Evolutionary conservation across 257 asterid genomes (phyloP).

Genomic region (Henckelia pumila): DNA sequence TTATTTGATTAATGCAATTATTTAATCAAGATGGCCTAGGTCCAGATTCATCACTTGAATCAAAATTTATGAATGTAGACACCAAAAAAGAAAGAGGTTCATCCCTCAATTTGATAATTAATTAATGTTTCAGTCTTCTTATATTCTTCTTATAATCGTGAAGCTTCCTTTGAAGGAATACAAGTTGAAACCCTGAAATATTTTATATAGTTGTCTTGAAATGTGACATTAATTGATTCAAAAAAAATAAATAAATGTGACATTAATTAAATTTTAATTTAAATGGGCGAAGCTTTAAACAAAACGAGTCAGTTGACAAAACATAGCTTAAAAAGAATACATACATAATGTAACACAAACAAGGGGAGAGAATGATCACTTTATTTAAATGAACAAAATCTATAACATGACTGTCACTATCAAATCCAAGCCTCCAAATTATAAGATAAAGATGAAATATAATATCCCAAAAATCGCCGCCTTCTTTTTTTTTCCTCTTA

Average conservation of each 20-base stretch:
- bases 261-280: no score
- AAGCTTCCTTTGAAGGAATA: not conserved
- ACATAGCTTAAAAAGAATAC: not conserved
- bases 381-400: not conserved
- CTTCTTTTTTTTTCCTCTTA: not conserved
- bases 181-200: not conserved
- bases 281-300: no score
- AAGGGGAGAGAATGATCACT: not conserved
- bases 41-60: not conserved
- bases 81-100: not conserved
- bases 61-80: not conserved
- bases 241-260: no score
- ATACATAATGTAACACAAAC: not conserved
- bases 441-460: conserved; percentile 16
- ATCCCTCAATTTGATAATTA: not conserved
- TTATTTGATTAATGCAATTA: not conserved
- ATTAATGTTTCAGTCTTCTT: no score
- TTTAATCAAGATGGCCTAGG: not conserved
- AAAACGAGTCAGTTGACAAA: not conserved
- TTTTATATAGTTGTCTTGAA: not conserved
- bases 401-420: conserved; percentile 19
- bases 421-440: conserved; percentile 20
- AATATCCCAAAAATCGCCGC: conserved; percentile 9
- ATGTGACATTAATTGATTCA: not conserved
- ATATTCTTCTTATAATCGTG: not conserved